phyloP scores from a whole-genome alignment of 305 asterid genomes.

The Stenogyne calaminthoides region DNA sequence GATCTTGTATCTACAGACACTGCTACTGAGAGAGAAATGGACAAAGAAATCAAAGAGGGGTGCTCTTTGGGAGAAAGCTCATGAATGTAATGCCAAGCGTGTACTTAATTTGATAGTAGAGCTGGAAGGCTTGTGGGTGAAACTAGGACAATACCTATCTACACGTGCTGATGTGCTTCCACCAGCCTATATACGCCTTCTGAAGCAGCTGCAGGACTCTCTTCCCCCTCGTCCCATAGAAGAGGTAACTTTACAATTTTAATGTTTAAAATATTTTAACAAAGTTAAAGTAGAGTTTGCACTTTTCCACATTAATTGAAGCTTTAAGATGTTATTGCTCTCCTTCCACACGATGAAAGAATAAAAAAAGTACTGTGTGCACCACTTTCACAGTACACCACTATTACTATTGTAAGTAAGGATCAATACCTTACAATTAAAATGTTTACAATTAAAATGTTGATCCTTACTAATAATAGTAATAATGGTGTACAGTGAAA shows the following conservation, averaged over 20 bases:
- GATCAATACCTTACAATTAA: too few species aligned
- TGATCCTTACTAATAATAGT: too few species aligned
- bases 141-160: slow-evolving; percentile 94
- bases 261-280: slow-evolving; percentile 7
- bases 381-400: too few species aligned
- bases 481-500: too few species aligned
- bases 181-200: slow-evolving; percentile 78
- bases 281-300: slow-evolving; percentile 10
- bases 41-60: slow-evolving; percentile 58
- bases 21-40: slow-evolving; percentile 90
- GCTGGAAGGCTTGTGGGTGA: slow-evolving; percentile 98
- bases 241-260: slow-evolving; percentile 57
- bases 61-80: slow-evolving; percentile 93
- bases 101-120: slow-evolving; percentile 73
- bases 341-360: slow-evolving; percentile 3
- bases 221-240: slow-evolving; percentile 89
- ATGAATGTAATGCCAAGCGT: slow-evolving; percentile 93
- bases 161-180: slow-evolving; percentile 99
- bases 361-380: too few species aligned
- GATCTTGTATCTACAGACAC: slow-evolving; percentile 51
- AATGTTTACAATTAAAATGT: too few species aligned
- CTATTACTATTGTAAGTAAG: too few species aligned
- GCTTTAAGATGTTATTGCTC: slow-evolving; percentile 5
- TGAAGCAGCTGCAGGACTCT: slow-evolving; percentile 93
- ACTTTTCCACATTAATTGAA: slow-evolving; percentile 12